Base-by-base conservation (phyloP, 345 rosid species). In the Citrus mangshanensis region DNA sequence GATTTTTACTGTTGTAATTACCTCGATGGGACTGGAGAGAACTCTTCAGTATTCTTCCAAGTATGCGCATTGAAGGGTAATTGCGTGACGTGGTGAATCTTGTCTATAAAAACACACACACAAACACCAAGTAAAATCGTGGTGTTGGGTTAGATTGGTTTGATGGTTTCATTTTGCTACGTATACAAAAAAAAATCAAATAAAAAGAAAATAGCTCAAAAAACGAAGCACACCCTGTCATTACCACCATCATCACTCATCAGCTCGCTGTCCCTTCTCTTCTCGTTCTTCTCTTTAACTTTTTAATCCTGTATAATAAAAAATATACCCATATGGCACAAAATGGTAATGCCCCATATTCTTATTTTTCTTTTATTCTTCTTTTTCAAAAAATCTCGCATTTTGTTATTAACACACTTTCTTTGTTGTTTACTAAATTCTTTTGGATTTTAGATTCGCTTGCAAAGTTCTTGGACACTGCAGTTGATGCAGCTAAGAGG, bases 401-500 rank as follows among this genome's bases (percentile, higher is more conserved):
- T 72, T 60, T 70, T 51, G 35, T 22, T 82, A 71, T 55, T 9
- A 54, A 5, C 79, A 56, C 46, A 59, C 24, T 64, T 63, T 19
- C 46, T 64, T 75, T 35, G n/a, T 73, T 38, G 38, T 38, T 61
- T 27, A 58, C 46, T 28, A 34, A 35, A 3, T 71, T 68, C 64
- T 38, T 61, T 74, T 37, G 72, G 66, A 24, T 74, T 81, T 67
- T 76, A 93, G 98, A 81, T 89, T 90, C 88, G 59, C 82, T 88
- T 66, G 86, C 84, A 65, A 82, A 78, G 82, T 94, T 86, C 83
- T 76, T 94, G 81, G 85, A 82, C 58, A 80, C 93, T n/a, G 97
- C 98, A 42, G 85, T 89, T 75, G 98, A 91, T 74, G 98, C 99
- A 34, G 98, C 98, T 27, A 89, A 91, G 84, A 83, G 28, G 84